Conservation (phyloP, 495 filamentous ascomycete species). For the Symbiotaphrina buchneri region DNA sequence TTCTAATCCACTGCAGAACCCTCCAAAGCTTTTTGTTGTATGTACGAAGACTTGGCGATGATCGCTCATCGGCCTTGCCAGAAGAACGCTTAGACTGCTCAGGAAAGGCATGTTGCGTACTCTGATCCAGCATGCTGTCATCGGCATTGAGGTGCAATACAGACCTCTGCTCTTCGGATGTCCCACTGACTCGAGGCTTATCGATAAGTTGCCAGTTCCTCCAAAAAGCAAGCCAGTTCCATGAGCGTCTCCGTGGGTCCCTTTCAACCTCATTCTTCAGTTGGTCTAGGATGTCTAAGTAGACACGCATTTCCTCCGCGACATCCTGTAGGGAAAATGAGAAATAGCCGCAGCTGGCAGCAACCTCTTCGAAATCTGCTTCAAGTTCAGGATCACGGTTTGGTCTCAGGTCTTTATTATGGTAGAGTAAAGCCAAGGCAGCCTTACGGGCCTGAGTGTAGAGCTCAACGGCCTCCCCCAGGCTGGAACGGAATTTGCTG, state of each 20-base stretch:
- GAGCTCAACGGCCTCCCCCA: constrained; percentile 54
- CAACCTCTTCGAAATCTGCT: constrained; percentile 89
- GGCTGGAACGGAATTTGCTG: constrained; percentile 51
- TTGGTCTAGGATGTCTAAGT: constrained; percentile 68
- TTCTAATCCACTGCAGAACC: constrained; percentile 30
- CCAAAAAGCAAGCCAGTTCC: constrained; percentile 84
- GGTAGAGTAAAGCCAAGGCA: constrained; percentile 59
- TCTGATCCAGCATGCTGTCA: not conserved
- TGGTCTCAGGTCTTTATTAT: constrained; percentile 42
- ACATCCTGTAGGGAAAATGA: constrained; percentile 74
- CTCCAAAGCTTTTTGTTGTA: too few species aligned
- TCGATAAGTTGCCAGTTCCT: constrained; percentile 12
- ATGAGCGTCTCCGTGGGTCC: constrained; percentile 32
- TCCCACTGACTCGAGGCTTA: constrained; percentile 1
- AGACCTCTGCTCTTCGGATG: constrained; percentile 1
- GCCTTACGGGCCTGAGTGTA: constrained; percentile 52
- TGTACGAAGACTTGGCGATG: too few species aligned
- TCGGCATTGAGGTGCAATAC: not conserved
- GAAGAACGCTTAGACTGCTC: not conserved
- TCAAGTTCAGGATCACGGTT: constrained; percentile 45
- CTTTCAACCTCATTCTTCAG: constrained; percentile 45
- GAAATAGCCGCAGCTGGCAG: constrained; percentile 88
- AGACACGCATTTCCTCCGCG: constrained; percentile 66
- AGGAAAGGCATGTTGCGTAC: not conserved
- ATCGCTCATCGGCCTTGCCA: too few species aligned